Evolutionary conservation across 2,329 filamentous ascomycete species (phyloP), one percentile per base, ranked within the genome.

Genomic region (Aspergillus pseudotamarii): DNA sequence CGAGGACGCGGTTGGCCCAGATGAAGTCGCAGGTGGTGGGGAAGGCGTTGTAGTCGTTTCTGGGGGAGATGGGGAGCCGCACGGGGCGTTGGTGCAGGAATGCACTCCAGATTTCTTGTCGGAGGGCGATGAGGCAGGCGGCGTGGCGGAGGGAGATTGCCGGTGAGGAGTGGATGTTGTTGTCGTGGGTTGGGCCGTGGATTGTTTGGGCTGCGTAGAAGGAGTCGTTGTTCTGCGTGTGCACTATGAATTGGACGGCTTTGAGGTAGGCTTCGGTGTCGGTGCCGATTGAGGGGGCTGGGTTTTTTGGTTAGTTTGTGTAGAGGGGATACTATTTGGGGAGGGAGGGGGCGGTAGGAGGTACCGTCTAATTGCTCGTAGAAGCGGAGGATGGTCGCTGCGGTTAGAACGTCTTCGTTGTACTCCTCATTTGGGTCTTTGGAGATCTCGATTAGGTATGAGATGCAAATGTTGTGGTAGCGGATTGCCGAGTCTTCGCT

Each of bases 1-100:
- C 81, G 0, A 89, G 81, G 21, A 87, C 85, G 8, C 86, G 81
- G 71, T 89, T 88, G 2, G 86, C 84, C 86, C 86, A 88, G 0
- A 79, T 80, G 63, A 82, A 83, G 64, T 88, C 86, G 50, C 82
- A 81, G 0, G 81, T 78, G 0, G 79, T 75, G 2, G 79, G 75
- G 11, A 80, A 81, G n/a, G 81, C 80, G 23, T 48, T 28, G 67
- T 87, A 83, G 46, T 86, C 80, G 41, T 86, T 81, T 26, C 76
- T 79, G 53, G 83, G 79, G 16, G 82, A 78, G 1, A 88, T 77
- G 16, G 80, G 83, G n/a, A 86, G 80, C 26, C 81, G 83, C 76
- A 88, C 70, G 1, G 81, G 78, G 71, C 73, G 80, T 30, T 77
- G 77, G 46, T 73, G 71, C 0, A 78, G 71, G n/a, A 80, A 69